These are phyloP conservation scores for Suhomyces coccinellae DNA, from an alignment of 1,139 yeast species.

Conservation along the genomic window DNA sequence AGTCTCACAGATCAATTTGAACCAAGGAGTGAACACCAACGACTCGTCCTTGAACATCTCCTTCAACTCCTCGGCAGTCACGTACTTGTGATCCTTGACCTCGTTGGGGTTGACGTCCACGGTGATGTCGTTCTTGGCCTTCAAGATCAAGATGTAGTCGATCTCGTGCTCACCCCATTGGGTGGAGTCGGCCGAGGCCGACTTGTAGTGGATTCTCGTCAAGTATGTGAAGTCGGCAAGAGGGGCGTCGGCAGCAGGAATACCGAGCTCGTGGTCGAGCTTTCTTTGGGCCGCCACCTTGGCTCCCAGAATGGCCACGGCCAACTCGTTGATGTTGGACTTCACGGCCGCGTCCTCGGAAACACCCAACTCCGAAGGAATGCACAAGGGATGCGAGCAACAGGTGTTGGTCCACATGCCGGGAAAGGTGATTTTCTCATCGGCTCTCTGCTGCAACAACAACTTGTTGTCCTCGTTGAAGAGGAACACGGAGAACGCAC, in stretches of 20 bases:
- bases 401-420: slow-evolving; percentile 98
- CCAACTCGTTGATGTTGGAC: slow-evolving; percentile 42
- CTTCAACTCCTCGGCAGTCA: slow-evolving; percentile 63
- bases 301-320: slow-evolving; percentile 68
- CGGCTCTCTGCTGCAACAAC: slow-evolving; percentile 90
- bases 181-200: slow-evolving; percentile 68
- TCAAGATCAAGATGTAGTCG: slow-evolving; percentile 85
- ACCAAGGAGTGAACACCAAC: slow-evolving; percentile 93
- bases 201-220: slow-evolving; percentile 92
- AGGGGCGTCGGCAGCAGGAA: slow-evolving; percentile 62
- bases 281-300: slow-evolving; percentile 90
- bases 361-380: slow-evolving; percentile 74
- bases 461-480: slow-evolving; percentile 77
- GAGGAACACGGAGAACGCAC: slow-evolving; percentile 93
- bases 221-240: slow-evolving; percentile 71
- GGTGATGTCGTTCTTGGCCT: slow-evolving; percentile 54
- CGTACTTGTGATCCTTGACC: slow-evolving; percentile 80
- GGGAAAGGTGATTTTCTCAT: slow-evolving; percentile 94
- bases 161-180: slow-evolving; percentile 98
- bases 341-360: slow-evolving; percentile 21
- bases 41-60: slow-evolving; percentile 68
- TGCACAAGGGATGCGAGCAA: slow-evolving; percentile 94
- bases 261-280: slow-evolving; percentile 90
- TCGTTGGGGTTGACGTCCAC: slow-evolving; percentile 70
- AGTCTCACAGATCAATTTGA: slow-evolving; percentile 88